Conservation (phyloP, 1,284 basidiomycete species). For the Trichosporon sp. region DNA sequence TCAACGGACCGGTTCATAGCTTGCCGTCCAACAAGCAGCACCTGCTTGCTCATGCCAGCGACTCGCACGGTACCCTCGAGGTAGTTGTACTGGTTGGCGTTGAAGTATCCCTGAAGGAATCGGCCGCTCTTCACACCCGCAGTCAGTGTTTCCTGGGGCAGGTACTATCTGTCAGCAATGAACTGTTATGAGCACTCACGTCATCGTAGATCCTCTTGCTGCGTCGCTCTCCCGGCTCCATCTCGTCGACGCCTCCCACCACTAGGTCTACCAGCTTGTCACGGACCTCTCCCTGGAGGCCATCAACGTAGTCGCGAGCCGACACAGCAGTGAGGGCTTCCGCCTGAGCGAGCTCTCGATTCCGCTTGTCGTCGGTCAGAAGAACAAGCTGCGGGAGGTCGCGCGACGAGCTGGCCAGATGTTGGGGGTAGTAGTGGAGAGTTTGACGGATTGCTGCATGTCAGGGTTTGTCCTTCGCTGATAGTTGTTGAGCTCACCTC, state of each 20-base stretch:
- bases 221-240: constrained; percentile 44
- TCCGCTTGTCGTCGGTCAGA: constrained; percentile 83
- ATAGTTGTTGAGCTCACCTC: constrained; percentile 56
- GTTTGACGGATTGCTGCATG: constrained; percentile 73
- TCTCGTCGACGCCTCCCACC: constrained; percentile 58
- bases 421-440: constrained; percentile 75
- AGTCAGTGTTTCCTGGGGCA: constrained; percentile 65
- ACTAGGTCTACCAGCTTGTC: constrained; percentile 72
- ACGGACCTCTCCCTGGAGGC: constrained; percentile 56
- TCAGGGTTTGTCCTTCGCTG: not conserved
- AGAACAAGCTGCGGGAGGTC: constrained; percentile 64
- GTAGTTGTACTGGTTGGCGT: constrained; percentile 93
- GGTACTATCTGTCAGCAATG: constrained; percentile 60
- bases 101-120: constrained; percentile 89
- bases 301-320: constrained; percentile 77
- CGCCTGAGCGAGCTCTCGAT: constrained; percentile 69
- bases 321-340: constrained; percentile 60
- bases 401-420: constrained; percentile 59
- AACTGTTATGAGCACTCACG: constrained; percentile 51
- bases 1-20: constrained; percentile 95
- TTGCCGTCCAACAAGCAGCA: constrained; percentile 82
- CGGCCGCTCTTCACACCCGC: constrained; percentile 82
- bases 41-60: constrained; percentile 66
- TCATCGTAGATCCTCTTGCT: constrained; percentile 70
- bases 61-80: constrained; percentile 85